Base-by-base conservation (phyloP, 257 asterid species). In the Cruciata laevipes region DNA sequence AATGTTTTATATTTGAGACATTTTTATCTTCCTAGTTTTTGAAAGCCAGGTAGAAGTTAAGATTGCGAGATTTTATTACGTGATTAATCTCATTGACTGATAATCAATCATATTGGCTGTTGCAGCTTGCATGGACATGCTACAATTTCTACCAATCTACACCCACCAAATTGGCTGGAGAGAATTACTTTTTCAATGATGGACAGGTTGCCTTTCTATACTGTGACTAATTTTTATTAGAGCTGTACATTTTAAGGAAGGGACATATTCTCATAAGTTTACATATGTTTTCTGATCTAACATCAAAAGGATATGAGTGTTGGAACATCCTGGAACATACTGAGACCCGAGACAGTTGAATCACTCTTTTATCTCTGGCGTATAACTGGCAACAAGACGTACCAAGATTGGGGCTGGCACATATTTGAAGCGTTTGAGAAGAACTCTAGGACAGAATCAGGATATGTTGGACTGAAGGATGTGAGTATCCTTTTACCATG, bases 321-420 rank as follows among this genome's bases (percentile, higher is more conserved):
- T 56, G 99, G 99, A 74, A 95, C 99, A 64, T 95, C 99, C 38
- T 91, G 99, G 98, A 95, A 91, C 83, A 95, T 91, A 83, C 79
- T 95, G 78, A 86, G 99, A 91, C 99, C 99, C 24, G 99, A 95
- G 87, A 95, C 99, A 71, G 90, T 95, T 40, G 99, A 95, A 79
- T 95, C 99, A 27, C 98, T 95, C 73, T 95, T 95, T 68, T 91
- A 95, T 79, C 97, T 95, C 51, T 95, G 96, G 96, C 98, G 99
- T 52, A 77, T 95, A 80, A 95, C 99, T 38, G 99, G 99, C 67
- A 95, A 95, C 74, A 86, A 87, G 91, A 95, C 99, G 3, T 95
- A 91, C 71, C 94, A 91, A 75, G 99, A 95, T 69, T 95, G 99
- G 99, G 99, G 99, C 74, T 95, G 99, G 99, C 84, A 91, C 79